Evolutionary conservation across 768 basidiomycete species (phyloP).

Genomic region (Sporobolomyces phaffii): DNA sequence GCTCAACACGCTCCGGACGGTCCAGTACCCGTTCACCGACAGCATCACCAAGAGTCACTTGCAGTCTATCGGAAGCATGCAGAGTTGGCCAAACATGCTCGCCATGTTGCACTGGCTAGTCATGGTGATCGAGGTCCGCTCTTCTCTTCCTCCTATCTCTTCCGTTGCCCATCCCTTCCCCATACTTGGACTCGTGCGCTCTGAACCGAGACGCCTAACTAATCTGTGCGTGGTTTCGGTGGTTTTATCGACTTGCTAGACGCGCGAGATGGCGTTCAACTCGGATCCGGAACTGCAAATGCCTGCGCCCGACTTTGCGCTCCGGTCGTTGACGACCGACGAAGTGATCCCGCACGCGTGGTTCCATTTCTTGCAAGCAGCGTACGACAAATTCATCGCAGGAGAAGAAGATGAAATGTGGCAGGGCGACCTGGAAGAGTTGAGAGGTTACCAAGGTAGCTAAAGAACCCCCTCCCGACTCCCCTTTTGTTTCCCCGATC

Average conservation of each 20-base stretch:
- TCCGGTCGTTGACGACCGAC: conserved; percentile 10
- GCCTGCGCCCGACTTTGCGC: conserved; percentile 59
- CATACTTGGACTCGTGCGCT: too few species aligned
- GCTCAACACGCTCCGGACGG: conserved; percentile 62
- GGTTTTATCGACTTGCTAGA: too few species aligned
- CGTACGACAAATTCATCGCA: conserved; percentile 63
- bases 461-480: too few species aligned
- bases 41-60: conserved; percentile 79
- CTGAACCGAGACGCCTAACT: too few species aligned
- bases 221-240: too few species aligned
- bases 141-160: not conserved
- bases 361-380: conserved; percentile 32
- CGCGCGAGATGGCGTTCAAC: conserved; percentile 32
- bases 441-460: conserved; percentile 22
- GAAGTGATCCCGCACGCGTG: conserved; percentile 38
- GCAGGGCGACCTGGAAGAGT: conserved; percentile 44
- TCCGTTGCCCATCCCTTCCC: not conserved
- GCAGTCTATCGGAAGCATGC: conserved; percentile 77
- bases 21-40: conserved; percentile 74
- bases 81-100: conserved; percentile 83
- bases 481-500: not conserved
- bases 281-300: conserved; percentile 50
- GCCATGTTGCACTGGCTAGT: conserved; percentile 91
- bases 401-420: conserved; percentile 55
- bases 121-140: conserved; percentile 66